phyloP scores from a whole-genome alignment of 2,329 filamentous ascomycete genomes.

The Fonsecaea pedrosoi region DNA sequence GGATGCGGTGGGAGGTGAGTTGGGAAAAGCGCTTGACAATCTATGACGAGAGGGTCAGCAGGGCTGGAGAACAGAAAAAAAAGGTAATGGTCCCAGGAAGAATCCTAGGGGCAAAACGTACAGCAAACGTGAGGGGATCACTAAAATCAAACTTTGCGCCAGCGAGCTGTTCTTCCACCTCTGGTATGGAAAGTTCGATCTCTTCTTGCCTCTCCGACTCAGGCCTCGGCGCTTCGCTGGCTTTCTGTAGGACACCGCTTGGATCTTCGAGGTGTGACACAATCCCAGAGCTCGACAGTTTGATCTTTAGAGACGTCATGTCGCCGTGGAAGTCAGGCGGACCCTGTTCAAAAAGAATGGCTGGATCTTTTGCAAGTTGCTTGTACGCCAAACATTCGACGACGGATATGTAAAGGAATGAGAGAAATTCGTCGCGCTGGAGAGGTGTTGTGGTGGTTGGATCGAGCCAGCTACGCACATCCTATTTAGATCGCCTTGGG shows the following conservation, averaged over 20 bases:
- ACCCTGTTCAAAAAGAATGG: conserved; percentile 12
- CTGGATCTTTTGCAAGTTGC: not conserved
- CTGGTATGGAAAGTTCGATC: conserved; percentile 39
- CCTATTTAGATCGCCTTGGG: conserved; percentile 45
- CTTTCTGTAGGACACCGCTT: conserved; percentile 9
- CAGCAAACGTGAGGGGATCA: conserved; percentile 69
- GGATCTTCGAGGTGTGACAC: conserved; percentile 27
- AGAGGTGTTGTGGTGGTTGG: conserved; percentile 11
- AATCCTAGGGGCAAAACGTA: conserved; percentile 54
- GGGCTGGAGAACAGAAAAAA: not conserved
- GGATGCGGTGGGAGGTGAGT: conserved; percentile 76
- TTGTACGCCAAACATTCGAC: conserved; percentile 24
- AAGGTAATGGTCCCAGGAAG: not conserved
- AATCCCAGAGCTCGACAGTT: conserved; percentile 15
- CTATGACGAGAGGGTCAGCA: conserved; percentile 55
- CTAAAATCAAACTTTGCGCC: conserved; percentile 60
- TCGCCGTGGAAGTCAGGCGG: conserved; percentile 7
- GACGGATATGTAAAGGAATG: conserved; percentile 27
- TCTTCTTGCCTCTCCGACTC: conserved; percentile 29
- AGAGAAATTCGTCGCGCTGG: conserved; percentile 41
- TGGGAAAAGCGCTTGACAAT: conserved; percentile 80
- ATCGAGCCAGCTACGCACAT: conserved; percentile 51
- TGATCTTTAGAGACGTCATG: conserved; percentile 23
- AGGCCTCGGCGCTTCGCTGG: not conserved
- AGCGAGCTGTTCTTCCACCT: conserved; percentile 46